phyloP scores from a whole-genome alignment of 2,329 filamentous ascomycete species.

The Hymenoscyphus salicellus region DNA sequence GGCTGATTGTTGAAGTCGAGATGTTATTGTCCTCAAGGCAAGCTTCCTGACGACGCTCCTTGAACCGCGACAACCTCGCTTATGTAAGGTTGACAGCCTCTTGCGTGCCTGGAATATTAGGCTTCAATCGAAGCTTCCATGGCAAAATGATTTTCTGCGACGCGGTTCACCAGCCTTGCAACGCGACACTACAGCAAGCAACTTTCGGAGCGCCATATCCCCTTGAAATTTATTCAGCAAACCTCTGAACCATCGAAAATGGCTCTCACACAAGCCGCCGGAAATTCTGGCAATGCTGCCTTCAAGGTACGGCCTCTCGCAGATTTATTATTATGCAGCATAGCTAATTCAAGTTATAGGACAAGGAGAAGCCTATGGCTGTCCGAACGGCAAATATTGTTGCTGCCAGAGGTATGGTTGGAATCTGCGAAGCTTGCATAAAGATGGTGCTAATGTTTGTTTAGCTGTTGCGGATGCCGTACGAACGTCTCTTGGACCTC shows the following conservation, averaged over 20 bases:
- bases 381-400: conserved; percentile 96
- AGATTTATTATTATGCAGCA: conserved; percentile 22
- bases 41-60: conserved; percentile 25
- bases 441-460: conserved; percentile 26
- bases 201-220: conserved; percentile 4
- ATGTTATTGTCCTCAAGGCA: conserved; percentile 21
- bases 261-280: conserved; percentile 39
- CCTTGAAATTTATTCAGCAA: conserved; percentile 4
- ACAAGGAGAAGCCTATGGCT: conserved; percentile 98
- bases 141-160: conserved; percentile 18
- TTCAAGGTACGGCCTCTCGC: conserved; percentile 55
- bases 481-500: conserved; percentile 89
- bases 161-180: conserved; percentile 25
- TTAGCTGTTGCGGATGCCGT: conserved; percentile 95
- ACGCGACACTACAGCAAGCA: conserved; percentile 25
- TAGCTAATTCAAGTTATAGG: conserved; percentile 44
- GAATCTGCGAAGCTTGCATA: conserved; percentile 14
- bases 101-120: not conserved
- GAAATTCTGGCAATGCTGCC: conserved; percentile 56
- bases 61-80: conserved; percentile 16
- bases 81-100: not conserved
- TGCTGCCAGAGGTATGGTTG: conserved; percentile 77
- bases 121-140: not conserved
- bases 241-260: conserved; percentile 39
- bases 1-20: not conserved